Base-by-base conservation (phyloP, 768 basidiomycete genomes). In the Agaricus subrufescens region DNA sequence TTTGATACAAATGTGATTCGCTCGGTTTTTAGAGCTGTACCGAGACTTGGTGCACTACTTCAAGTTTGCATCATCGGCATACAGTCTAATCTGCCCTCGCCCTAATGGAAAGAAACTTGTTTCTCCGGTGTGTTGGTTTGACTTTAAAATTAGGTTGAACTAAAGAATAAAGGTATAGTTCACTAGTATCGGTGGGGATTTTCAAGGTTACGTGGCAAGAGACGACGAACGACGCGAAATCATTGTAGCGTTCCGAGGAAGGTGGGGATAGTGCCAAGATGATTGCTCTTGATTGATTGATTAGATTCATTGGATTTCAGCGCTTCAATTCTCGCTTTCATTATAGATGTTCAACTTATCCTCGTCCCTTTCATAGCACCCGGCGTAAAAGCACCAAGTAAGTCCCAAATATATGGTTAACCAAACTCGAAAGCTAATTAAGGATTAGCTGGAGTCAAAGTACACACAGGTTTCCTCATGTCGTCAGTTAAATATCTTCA, bases 61-160 rank as follows among this genome's bases (percentile, higher is more conserved):
- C 71, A 79, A 80, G 64, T 82, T 81, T 57, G 77, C 82, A 1
- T 77, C 81, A 10, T 80, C 79, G 5, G 76, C 78, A 3, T 82
- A 82, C 56, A 65, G 59, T 31, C 47, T 66, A 0, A 53, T 80
- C 23, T 83, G 82, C 56, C 73, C 74, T 5, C 70, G 72, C 11
- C 82, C 81, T 1, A 81, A 81, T 61, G 79, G 80, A 25, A 77
- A 78, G 30, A 67, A 58, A 27, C 65, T 74, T 0, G 68, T 74
- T 6, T 65, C 67, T 30, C 67, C 77, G 30, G 75, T 81, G 40
- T n/a, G 61, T 62, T 23, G 9, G 19, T 50, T 23, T 40, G 27
- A 7, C 34, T 39, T 46, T 4, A 48, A 8, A 15, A 31, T 42
- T 11, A 45, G 8, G 25, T 23, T 10, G n/a, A 38, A 23, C 10